phyloP scores from a whole-genome alignment of 192 early-diverging fungal genomes.

The Coemansia sp. region DNA sequence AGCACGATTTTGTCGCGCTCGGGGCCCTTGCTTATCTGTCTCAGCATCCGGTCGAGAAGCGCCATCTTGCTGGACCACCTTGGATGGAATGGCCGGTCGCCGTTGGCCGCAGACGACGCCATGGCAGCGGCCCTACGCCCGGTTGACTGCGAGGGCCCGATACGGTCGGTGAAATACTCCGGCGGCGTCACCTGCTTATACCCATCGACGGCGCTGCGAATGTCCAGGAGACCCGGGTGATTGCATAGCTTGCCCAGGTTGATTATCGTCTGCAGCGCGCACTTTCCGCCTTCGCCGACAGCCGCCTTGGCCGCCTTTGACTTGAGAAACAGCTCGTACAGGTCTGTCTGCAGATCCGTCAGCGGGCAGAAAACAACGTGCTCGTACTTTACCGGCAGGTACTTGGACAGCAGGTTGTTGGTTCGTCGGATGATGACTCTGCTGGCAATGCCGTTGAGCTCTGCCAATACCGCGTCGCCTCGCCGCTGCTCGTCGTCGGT shows the following conservation, averaged over 20 bases:
- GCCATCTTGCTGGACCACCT: conserved; percentile 91
- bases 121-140: conserved; percentile 3
- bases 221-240: conserved; percentile 85
- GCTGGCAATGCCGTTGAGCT: conserved; percentile 83
- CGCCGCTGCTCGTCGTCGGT: conserved; percentile 68
- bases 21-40: conserved; percentile 65
- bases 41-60: conserved; percentile 73
- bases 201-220: conserved; percentile 58
- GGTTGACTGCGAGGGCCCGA: conserved; percentile 5
- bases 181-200: conserved; percentile 58
- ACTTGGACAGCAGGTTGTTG: conserved; percentile 95
- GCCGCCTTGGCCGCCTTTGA: conserved; percentile 57
- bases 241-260: conserved; percentile 96
- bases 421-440: conserved; percentile 97
- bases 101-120: neutral
- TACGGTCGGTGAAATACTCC: conserved; percentile 51
- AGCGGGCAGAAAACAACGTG: conserved; percentile 96
- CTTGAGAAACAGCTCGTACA: conserved; percentile 83
- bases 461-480: conserved; percentile 81
- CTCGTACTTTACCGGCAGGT: conserved; percentile 95
- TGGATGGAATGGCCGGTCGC: conserved; percentile 50
- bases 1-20: conserved; percentile 92
- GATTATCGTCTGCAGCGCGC: conserved; percentile 87
- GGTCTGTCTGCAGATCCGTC: conserved; percentile 65
- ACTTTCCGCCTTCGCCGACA: conserved; percentile 68